Evolutionary conservation across 441 rosid species (phyloP).

Genomic region (Erysimum cheiri): DNA sequence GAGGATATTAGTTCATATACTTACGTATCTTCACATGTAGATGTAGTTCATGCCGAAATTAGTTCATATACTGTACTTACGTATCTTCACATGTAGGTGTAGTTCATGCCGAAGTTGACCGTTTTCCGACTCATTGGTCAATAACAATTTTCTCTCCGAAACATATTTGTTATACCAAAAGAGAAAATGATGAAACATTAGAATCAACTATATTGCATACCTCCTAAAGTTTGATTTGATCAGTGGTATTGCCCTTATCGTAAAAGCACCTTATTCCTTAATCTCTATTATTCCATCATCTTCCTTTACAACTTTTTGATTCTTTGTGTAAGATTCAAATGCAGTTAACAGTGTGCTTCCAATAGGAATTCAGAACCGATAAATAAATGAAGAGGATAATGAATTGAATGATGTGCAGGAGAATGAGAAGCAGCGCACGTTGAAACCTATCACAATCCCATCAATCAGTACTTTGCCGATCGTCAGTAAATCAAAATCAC

Average conservation of each 20-base stretch:
- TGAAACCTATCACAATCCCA: slow-evolving; percentile 26
- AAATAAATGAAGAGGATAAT: background rate
- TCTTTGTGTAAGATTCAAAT: background rate
- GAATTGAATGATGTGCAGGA: slow-evolving; percentile 24
- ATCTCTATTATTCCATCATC: slow-evolving; percentile 16
- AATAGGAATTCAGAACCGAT: background rate
- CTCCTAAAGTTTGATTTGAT: background rate
- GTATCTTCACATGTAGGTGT: no score
- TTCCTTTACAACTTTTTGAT: slow-evolving; percentile 30
- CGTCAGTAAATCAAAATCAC: slow-evolving; percentile 18
- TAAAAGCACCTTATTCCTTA: slow-evolving; percentile 34
- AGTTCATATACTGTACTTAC: no score
- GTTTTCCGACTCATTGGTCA: background rate
- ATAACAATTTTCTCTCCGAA: background rate
- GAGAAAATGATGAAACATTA: background rate
- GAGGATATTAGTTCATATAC: no score
- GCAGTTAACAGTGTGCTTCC: slow-evolving; percentile 20
- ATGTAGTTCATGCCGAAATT: no score
- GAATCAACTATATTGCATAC: background rate
- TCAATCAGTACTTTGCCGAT: slow-evolving; percentile 1
- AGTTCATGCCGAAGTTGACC: no score
- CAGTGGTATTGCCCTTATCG: background rate
- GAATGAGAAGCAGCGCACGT: slow-evolving; percentile 22
- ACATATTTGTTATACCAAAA: no score
- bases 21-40: no score